Evolutionary conservation across 345 rosid species (phyloP).

Genomic region (Cardiospermum halicacabum): DNA sequence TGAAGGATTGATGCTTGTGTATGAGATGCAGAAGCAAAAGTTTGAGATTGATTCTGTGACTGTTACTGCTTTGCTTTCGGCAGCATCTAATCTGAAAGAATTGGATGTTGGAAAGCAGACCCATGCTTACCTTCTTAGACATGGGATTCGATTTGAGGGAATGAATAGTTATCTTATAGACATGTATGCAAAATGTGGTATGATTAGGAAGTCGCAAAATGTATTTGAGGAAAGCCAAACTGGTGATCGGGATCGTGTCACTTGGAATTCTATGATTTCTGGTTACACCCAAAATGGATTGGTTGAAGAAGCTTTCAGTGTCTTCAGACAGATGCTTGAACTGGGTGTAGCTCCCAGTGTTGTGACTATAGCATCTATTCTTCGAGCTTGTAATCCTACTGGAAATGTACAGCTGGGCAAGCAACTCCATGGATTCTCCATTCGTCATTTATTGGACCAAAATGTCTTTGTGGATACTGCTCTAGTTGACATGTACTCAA

Average conservation of each 20-base stretch:
- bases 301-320: constrained; percentile 48
- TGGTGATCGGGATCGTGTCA: constrained; percentile 60
- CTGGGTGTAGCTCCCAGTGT: constrained; percentile 59
- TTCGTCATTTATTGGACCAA: constrained; percentile 55
- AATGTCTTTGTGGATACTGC: constrained; percentile 77
- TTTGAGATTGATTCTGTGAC: constrained; percentile 65
- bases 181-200: constrained; percentile 85
- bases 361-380: constrained; percentile 65
- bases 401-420: constrained; percentile 65
- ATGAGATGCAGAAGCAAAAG: constrained; percentile 84
- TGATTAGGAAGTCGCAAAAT: constrained; percentile 39
- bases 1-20: constrained; percentile 77
- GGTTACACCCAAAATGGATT: constrained; percentile 75
- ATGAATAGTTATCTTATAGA: constrained; percentile 79
- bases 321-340: constrained; percentile 57
- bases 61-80: constrained; percentile 69
- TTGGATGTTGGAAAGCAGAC: constrained; percentile 67
- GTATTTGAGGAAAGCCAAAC: constrained; percentile 38
- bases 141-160: constrained; percentile 56
- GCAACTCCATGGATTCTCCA: constrained; percentile 73
- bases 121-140: constrained; percentile 75
- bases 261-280: constrained; percentile 86
- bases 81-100: constrained; percentile 79
- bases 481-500: constrained; percentile 81
- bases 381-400: constrained; percentile 67